phyloP scores from a whole-genome alignment of 805 yeast species.

The Saccharomycopsis microspora region DNA sequence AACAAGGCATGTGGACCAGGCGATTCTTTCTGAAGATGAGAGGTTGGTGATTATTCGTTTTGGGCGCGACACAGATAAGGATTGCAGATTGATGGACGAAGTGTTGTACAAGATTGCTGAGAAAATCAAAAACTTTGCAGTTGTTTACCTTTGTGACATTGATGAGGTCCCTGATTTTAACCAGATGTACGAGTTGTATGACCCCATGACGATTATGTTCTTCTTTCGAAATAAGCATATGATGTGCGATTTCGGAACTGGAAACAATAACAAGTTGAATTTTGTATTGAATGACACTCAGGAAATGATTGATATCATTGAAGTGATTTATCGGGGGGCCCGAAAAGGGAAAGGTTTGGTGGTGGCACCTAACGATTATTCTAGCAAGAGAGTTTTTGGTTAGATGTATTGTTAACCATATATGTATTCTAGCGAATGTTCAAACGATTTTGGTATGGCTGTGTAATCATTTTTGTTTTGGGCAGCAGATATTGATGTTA shows the following conservation, averaged over 20 bases:
- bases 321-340: slow-evolving; percentile 85
- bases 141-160: slow-evolving; percentile 69
- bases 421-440: no score
- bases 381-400: neutral
- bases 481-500: no score
- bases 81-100: slow-evolving; percentile 89
- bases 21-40: slow-evolving; percentile 87
- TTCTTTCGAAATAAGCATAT: slow-evolving; percentile 88
- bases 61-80: slow-evolving; percentile 66
- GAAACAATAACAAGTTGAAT: slow-evolving; percentile 89
- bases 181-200: slow-evolving; percentile 78
- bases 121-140: slow-evolving; percentile 80
- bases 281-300: slow-evolving; percentile 71
- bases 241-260: slow-evolving; percentile 99
- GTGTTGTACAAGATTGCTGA: slow-evolving; percentile 68
- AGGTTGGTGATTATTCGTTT: slow-evolving; percentile 80
- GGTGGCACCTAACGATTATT: slow-evolving; percentile 16
- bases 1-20: slow-evolving; percentile 89
- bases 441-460: no score
- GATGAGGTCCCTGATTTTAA: slow-evolving; percentile 86
- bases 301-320: slow-evolving; percentile 84
- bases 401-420: no score
- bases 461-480: no score
- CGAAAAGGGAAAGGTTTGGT: slow-evolving; percentile 88
- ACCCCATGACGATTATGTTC: slow-evolving; percentile 88